A percentile compares a stretch with the other conserved stretches of the same genome.
phyloP scores from a whole-genome alignment of 805 yeast genomes.

The Candida sonorensis region DNA sequence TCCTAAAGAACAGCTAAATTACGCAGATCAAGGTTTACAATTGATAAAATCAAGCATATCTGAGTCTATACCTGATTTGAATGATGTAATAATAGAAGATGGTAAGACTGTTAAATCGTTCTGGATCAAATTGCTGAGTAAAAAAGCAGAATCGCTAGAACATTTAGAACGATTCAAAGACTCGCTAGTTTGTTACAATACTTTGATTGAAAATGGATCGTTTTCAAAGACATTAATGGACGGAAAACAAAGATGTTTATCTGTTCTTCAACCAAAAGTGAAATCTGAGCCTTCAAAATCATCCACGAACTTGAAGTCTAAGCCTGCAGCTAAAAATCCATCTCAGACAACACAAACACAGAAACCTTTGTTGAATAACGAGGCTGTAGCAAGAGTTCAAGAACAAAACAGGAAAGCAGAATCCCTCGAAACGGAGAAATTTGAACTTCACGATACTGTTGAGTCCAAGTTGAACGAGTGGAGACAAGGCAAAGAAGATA shows the following conservation, averaged over 20 bases:
- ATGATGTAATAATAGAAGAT: slow-evolving; percentile 31
- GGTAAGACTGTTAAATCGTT: slow-evolving; percentile 58
- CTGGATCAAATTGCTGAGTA: slow-evolving; percentile 62
- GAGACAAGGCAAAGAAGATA: slow-evolving; percentile 73
- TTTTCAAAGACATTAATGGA: slow-evolving; percentile 62
- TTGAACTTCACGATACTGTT: slow-evolving; percentile 56
- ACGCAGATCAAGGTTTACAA: slow-evolving; percentile 41
- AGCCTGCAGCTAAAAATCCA: too few relatives aligned
- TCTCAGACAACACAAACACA: slow-evolving; percentile 13
- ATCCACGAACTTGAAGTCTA: too few relatives aligned
- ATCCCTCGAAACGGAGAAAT: slow-evolving; percentile 49
- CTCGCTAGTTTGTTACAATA: slow-evolving; percentile 55
- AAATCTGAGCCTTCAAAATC: slow-evolving; percentile 6
- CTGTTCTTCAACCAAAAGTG: slow-evolving; percentile 50
- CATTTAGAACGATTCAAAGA: slow-evolving; percentile 62
- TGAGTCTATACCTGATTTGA: slow-evolving; percentile 11
- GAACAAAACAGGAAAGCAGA: slow-evolving; percentile 39
- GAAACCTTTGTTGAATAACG: slow-evolving; percentile 17
- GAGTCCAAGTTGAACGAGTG: slow-evolving; percentile 49
- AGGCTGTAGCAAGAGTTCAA: slow-evolving; percentile 46
- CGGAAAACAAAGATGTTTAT: slow-evolving; percentile 73
- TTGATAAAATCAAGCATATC: slow-evolving; percentile 29
- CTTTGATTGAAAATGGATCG: slow-evolving; percentile 61
- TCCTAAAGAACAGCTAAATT: slow-evolving; percentile 42
- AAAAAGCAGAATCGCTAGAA: slow-evolving; percentile 82